A percentile compares a stretch with the other conserved stretches of the same genome.
Evolutionary conservation across 1,139 yeast species (phyloP).

Genomic region (Kazachstania sp.): DNA sequence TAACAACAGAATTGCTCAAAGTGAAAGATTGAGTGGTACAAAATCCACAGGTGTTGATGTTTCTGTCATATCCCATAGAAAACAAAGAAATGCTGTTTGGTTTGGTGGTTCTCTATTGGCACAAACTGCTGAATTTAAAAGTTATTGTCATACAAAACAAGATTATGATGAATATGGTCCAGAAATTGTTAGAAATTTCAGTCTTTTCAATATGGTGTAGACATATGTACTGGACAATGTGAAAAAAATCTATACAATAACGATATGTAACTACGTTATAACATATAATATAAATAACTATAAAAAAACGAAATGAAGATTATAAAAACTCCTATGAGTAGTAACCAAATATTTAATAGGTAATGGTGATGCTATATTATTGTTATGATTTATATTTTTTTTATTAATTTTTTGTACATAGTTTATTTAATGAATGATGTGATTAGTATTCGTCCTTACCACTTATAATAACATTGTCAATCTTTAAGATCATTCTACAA

Average conservation of each 20-base stretch:
- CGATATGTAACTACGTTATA: not conserved
- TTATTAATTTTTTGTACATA: not conserved
- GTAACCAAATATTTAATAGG: no score
- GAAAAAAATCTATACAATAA: not conserved
- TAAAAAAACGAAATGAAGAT: not conserved
- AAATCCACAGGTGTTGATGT: constrained; percentile 94
- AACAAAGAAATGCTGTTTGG: constrained; percentile 99
- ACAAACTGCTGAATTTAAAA: constrained; percentile 91
- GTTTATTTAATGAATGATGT: not conserved
- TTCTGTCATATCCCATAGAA: constrained; percentile 92
- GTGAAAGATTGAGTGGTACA: constrained; percentile 73
- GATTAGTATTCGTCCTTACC: constrained; percentile 68
- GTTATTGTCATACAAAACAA: constrained; percentile 92
- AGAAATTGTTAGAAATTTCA: constrained; percentile 90
- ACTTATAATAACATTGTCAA: constrained; percentile 88
- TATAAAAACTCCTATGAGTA: no score
- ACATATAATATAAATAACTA: not conserved
- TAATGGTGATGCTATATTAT: not conserved
- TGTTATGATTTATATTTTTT: not conserved
- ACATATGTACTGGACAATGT: not conserved
- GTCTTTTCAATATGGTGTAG: constrained; percentile 82
- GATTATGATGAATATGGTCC: constrained; percentile 99
- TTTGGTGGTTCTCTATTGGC: constrained; percentile 97
- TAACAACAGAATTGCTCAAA: constrained; percentile 75
- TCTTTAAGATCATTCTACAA: constrained; percentile 94